Conservation (phyloP, 768 basidiomycete genomes). For the Grammothele lineata region DNA sequence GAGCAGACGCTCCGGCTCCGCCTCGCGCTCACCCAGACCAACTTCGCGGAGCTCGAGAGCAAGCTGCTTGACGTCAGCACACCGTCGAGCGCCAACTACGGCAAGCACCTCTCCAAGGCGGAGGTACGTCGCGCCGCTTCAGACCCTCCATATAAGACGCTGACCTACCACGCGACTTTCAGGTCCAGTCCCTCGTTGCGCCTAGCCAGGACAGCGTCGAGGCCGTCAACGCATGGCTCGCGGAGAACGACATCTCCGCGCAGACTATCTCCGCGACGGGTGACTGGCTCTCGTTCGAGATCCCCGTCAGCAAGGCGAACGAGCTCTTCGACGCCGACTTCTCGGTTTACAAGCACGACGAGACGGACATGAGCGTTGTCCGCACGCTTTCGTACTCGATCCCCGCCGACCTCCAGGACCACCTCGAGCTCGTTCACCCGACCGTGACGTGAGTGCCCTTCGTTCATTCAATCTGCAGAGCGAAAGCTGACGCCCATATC, state of each 20-base stretch:
- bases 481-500: not conserved
- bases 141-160: not conserved
- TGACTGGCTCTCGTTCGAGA: conserved; percentile 24
- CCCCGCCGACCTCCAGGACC: conserved; percentile 23
- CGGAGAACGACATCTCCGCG: conserved; percentile 21
- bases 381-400: conserved; percentile 31
- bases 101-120: conserved; percentile 50
- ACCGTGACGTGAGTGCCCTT: conserved; percentile 23
- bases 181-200: conserved; percentile 15
- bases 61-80: conserved; percentile 31
- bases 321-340: conserved; percentile 27
- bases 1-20: conserved; percentile 29
- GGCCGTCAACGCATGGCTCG: conserved; percentile 25
- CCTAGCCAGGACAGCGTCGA: conserved; percentile 19
- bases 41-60: conserved; percentile 32
- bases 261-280: conserved; percentile 24
- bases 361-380: conserved; percentile 18
- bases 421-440: conserved; percentile 28
- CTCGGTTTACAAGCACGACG: conserved; percentile 23
- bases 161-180: not conserved
- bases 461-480: not conserved
- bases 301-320: conserved; percentile 28
- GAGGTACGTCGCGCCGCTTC: conserved; percentile 29
- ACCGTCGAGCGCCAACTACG: conserved; percentile 36
- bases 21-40: conserved; percentile 29